A percentile compares a stretch with the other conserved stretches of the same genome.
Conservation (phyloP, 23 red algal genomes). For the Gracilaria caudata region DNA sequence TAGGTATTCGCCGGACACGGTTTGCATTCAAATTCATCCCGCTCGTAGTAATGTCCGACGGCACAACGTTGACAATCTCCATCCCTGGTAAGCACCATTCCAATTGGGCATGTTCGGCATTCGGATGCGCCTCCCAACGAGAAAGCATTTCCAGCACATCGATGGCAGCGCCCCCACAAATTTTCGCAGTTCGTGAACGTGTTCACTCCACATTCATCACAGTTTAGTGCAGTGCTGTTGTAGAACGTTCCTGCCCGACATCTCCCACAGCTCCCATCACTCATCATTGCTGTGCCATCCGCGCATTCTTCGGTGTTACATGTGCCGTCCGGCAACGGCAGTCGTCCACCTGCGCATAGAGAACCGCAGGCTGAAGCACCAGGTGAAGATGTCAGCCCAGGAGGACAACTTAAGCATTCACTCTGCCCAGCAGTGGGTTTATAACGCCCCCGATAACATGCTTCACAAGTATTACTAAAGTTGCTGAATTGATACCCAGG, state of each 20-base stretch:
- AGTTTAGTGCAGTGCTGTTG: not conserved
- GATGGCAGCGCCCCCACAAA: constrained; percentile 1
- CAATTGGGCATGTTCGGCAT: not conserved
- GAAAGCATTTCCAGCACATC: not conserved
- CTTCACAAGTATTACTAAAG: not conserved
- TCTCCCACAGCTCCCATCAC: constrained; percentile 17
- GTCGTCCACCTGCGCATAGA: not conserved
- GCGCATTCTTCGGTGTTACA: not conserved
- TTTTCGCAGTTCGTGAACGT: constrained; percentile 12
- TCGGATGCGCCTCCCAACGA: not conserved
- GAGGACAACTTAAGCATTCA: not conserved
- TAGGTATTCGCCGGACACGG: not conserved
- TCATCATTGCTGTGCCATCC: not conserved
- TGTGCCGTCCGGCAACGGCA: not conserved
- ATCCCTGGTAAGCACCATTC: constrained; percentile 3
- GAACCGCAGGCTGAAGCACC: constrained; percentile 10
- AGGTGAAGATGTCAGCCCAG: not conserved
- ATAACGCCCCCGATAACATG: not conserved
- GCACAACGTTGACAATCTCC: not conserved
- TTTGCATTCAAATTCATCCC: not conserved
- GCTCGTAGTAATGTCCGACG: not conserved
- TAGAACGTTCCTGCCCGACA: not conserved
- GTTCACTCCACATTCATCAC: constrained; percentile 10
- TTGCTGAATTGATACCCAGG: not conserved
- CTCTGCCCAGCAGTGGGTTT: not conserved